phyloP scores from a whole-genome alignment of 495 filamentous ascomycete species.

The Chaetomidium leptoderma region DNA sequence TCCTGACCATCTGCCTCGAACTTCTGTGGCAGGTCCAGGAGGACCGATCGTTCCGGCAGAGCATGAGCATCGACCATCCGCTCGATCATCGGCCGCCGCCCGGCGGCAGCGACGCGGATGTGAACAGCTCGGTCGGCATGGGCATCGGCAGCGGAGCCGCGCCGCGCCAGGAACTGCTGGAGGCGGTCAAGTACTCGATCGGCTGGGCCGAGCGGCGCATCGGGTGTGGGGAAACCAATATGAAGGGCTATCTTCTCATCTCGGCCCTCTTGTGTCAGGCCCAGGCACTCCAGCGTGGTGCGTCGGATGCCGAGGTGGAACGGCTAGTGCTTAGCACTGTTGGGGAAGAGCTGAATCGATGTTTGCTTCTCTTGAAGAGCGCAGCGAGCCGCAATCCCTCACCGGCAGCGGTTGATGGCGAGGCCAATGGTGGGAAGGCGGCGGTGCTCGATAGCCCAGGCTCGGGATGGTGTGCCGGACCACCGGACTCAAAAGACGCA shows the following conservation, averaged over 20 bases:
- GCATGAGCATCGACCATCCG: conserved; percentile 27
- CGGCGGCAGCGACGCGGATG: conserved; percentile 27
- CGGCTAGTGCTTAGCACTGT: conserved; percentile 24
- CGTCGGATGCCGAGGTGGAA: conserved; percentile 27
- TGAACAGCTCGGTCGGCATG: conserved; percentile 23
- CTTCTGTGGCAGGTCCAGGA: conserved; percentile 48
- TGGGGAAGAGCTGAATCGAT: conserved; percentile 23
- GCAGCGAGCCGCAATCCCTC: conserved; percentile 4
- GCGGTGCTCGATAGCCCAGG: conserved; percentile 4
- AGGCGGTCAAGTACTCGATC: conserved; percentile 45
- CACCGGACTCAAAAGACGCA: conserved; percentile 20
- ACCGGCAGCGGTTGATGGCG: neutral
- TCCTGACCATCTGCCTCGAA: conserved; percentile 46
- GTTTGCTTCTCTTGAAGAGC: conserved; percentile 24
- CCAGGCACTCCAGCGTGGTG: conserved; percentile 35
- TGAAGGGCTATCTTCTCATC: conserved; percentile 51
- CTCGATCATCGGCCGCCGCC: conserved; percentile 21
- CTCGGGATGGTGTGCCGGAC: neutral
- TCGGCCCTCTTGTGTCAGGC: conserved; percentile 44
- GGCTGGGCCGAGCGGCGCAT: conserved; percentile 43
- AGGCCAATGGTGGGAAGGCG: conserved; percentile 3
- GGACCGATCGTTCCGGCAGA: conserved; percentile 46
- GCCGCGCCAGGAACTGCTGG: conserved; percentile 43
- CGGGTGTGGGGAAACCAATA: conserved; percentile 52
- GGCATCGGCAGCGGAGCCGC: conserved; percentile 30